A percentile compares a stretch with the other conserved stretches of the same genome.
Evolutionary conservation across 495 filamentous ascomycete genomes (phyloP).

Genomic region (Xylaria sp.): DNA sequence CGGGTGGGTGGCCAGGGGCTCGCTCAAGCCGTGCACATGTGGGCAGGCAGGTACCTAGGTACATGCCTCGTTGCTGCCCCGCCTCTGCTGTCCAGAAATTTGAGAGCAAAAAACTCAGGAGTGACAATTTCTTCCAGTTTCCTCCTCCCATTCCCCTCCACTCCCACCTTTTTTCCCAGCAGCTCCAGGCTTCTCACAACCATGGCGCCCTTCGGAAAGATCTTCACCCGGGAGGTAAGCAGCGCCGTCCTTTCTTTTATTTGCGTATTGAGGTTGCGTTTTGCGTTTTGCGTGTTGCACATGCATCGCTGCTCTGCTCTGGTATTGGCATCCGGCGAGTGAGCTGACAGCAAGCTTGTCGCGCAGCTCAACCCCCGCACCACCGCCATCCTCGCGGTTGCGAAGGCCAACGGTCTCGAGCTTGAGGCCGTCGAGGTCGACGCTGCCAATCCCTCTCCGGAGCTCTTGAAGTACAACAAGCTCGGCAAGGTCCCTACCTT

Average conservation of each 20-base stretch:
- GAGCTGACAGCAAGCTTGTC: constrained; percentile 39
- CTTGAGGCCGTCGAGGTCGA: constrained; percentile 80
- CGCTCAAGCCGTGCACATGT: background rate
- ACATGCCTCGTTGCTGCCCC: constrained; percentile 36
- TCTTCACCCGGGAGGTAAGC: constrained; percentile 86
- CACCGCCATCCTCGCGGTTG: constrained; percentile 84
- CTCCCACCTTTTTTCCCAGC: constrained; percentile 44
- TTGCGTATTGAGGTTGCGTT: background rate
- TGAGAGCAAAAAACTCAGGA: constrained; percentile 29
- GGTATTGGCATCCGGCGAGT: background rate
- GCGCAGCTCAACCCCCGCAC: constrained; percentile 85
- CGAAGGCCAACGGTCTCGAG: constrained; percentile 94
- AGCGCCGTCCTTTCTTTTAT: constrained; percentile 7
- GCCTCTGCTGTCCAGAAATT: constrained; percentile 40
- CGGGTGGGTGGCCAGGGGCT: no score
- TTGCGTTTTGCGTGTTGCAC: background rate
- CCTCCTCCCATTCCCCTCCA: constrained; percentile 41
- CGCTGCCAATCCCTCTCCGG: constrained; percentile 64
- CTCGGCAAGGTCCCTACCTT: constrained; percentile 93
- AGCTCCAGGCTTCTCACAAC: constrained; percentile 44
- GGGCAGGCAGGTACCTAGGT: background rate
- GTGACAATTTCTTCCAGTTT: constrained; percentile 29
- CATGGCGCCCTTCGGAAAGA: constrained; percentile 94
- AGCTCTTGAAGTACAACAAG: constrained; percentile 85
- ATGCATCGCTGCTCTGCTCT: background rate